Conservation (phyloP, 2,329 filamentous ascomycete genomes). For the Pseudocercospora macadamiae region DNA sequence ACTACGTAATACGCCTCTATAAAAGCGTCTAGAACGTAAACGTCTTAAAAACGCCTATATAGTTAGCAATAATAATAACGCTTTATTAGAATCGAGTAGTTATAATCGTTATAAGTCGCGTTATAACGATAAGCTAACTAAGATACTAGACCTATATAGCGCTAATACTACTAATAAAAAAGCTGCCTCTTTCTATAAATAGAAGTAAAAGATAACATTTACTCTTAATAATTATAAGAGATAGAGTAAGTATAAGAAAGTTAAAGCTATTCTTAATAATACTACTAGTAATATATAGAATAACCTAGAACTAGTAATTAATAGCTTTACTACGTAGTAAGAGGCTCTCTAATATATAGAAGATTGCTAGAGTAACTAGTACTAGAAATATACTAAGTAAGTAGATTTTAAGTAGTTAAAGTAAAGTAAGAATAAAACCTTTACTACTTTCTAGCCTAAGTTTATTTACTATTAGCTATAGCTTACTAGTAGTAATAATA, state of each 20-base stretch:
- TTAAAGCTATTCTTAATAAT: not conserved
- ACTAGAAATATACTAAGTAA: not conserved
- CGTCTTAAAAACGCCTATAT: no score
- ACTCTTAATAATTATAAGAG: not conserved
- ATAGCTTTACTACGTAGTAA: not conserved
- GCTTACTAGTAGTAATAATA: not conserved
- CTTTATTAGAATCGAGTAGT: no score
- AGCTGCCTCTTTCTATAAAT: not conserved
- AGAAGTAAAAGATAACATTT: not conserved
- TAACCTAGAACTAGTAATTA: not conserved
- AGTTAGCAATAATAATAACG: no score
- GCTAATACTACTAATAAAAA: no score
- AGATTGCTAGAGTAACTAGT: not conserved
- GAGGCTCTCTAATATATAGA: not conserved
- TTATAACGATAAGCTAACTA: not conserved
- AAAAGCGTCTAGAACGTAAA: no score
- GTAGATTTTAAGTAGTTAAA: not conserved
- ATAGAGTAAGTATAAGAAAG: not conserved
- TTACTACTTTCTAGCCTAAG: not conserved
- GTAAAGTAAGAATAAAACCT: not conserved
- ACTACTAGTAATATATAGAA: not conserved
- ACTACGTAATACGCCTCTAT: no score
- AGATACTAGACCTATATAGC: not conserved
- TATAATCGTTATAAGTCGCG: not conserved
- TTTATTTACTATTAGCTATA: not conserved